Percentiles rank a stretch among this genome's conserved stretches.
Evolutionary conservation across 2,329 filamentous ascomycete species (phyloP).

Genomic region (Diaporthe caulivora): DNA sequence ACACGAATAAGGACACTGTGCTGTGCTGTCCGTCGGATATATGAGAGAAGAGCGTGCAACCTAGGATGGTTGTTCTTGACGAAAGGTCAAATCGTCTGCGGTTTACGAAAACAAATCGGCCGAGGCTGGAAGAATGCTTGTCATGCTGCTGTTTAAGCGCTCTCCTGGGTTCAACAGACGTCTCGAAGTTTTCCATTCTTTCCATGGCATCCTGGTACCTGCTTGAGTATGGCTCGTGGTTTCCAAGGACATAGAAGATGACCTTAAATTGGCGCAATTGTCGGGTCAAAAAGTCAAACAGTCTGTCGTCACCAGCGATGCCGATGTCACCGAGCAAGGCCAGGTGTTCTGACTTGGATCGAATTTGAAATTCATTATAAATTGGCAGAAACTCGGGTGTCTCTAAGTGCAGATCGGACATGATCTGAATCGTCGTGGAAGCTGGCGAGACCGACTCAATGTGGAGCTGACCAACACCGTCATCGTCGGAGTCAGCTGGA

Average conservation of each 20-base stretch:
- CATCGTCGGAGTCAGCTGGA: conserved; percentile 1
- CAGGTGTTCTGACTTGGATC: too few relatives aligned
- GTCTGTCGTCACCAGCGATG: background rate
- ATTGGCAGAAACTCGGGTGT: conserved; percentile 5
- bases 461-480: background rate
- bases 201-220: background rate
- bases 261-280: background rate
- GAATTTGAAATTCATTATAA: background rate
- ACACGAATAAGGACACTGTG: background rate
- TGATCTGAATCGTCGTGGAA: background rate
- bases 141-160: background rate
- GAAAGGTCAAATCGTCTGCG: conserved; percentile 2
- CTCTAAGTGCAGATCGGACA: conserved; percentile 5
- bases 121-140: background rate
- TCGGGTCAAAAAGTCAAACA: background rate
- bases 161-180: background rate
- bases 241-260: conserved; percentile 12
- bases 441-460: too few relatives aligned
- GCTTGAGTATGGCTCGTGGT: background rate
- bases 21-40: background rate
- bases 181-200: background rate
- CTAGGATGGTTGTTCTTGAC: background rate
- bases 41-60: conserved; percentile 1
- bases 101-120: background rate
- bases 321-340: conserved; percentile 1